Base-by-base conservation (phyloP, 2,329 filamentous ascomycete genomes). In the Incumbomyces delicatus region DNA sequence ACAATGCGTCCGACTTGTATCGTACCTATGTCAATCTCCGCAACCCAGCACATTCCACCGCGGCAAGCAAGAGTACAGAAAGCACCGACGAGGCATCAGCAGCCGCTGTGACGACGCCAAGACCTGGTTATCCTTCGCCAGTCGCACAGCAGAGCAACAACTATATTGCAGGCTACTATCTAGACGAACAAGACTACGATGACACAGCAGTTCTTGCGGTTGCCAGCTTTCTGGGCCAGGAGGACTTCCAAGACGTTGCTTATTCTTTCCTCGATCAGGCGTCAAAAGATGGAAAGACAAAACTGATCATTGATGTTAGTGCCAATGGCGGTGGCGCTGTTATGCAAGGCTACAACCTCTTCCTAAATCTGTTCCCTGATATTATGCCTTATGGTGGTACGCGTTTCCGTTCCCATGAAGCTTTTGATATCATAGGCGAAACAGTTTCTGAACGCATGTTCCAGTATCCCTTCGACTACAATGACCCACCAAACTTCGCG, bases 251-350 rank as follows among this genome's bases (percentile, higher is more conserved):
- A 41, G 20, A 31, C 12, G 51, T 53, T 16, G 50, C 51, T 3
- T 41, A 52, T 32, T 50, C 55, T 6, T 73, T 80, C 53, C 65
- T 81, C 13, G 61, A 66, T 0, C 62, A 66, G 34, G 70, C 70
- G 11, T 68, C 70, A 35, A 53, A 59, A 1, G 63, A 65, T 1
- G 67, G 69, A 1, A 79, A 78, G 58, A 75, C 66, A 10, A 79
- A 76, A 58, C 65, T 85, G 3, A 67, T 85, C 20, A 74, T 85
- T 49, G 81, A 85, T 52, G 57, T 84, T 4, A 70, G 74, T 3
- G 69, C 66, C 1, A 85, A 85, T 52, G 67, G 67, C 0, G 81
- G 80, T 32, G 80, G 81, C 1, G 61, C 62, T 38, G 58, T 76
- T 10, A 52, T 63, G 2, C 65, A 68, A 6, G 73, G 69, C 1